phyloP scores from a whole-genome alignment of 495 filamentous ascomycete species.

The Bacidia rubella region DNA sequence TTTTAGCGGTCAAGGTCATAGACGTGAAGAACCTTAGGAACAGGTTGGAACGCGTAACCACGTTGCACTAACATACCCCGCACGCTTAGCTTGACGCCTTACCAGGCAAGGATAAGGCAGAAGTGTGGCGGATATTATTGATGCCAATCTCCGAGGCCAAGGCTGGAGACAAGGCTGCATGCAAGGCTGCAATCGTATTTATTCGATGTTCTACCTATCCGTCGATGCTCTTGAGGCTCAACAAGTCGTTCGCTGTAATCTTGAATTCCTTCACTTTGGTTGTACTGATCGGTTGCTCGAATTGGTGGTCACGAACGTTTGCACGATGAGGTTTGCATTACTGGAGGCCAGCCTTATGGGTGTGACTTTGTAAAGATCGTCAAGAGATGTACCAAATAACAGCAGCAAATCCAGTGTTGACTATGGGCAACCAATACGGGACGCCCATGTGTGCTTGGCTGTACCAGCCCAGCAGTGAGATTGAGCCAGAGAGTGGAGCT shows the following conservation, averaged over 20 bases:
- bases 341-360: too few relatives aligned
- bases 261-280: too few relatives aligned
- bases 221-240: too few relatives aligned
- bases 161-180: not conserved
- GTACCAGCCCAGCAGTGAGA: constrained; percentile 4
- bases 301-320: too few relatives aligned
- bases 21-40: not conserved
- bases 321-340: too few relatives aligned
- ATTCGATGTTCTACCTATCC: too few relatives aligned
- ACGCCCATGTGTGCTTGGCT: constrained; percentile 8
- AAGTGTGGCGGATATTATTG: not conserved
- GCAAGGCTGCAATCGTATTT: too few relatives aligned
- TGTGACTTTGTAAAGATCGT: too few relatives aligned
- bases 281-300: too few relatives aligned
- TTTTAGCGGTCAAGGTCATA: not conserved
- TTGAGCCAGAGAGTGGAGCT: not conserved
- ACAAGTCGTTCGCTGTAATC: too few relatives aligned
- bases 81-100: not conserved
- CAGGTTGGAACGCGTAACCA: not conserved
- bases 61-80: not conserved
- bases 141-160: not conserved
- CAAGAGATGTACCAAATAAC: not conserved
- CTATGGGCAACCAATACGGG: constrained; percentile 9
- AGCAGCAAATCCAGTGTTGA: constrained; percentile 5
- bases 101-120: not conserved